Base-by-base conservation (phyloP, 805 yeast genomes). In the Candida broadrunensis region DNA sequence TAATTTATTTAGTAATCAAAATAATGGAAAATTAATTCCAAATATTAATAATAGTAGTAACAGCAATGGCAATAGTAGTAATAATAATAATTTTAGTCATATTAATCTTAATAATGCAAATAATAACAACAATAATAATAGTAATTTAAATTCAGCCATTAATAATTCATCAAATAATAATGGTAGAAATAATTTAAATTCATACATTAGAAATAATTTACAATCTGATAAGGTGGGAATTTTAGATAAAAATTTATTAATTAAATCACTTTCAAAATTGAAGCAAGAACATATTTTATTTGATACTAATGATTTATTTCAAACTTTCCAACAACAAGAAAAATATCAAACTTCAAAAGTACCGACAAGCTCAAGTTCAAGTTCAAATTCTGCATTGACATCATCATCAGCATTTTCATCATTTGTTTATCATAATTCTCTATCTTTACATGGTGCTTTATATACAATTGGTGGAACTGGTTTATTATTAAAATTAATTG, bases 401-500 rank as follows among this genome's bases (percentile, higher is more conserved):
- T 3, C 9, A 13, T 20, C 15, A 21, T 21, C 24, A 9, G 9
- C 36, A 15, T 33, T 21, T 38, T 21, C 39, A 26, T 11, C 38
- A 26, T 39, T 41, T 35, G 12, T 21, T 14, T 37, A 17, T 25
- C 70, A 65, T 40, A 43, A 52, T 13, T 45, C 64, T 4, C 41
- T 43, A 4, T 55, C 72, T 1, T 41, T 66, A 4, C 52, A 61
- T 38, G 57, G 51, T 32, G 57, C 64, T 1, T 47, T 77, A 3
- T 67, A 73, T 40, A 54, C 72, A 1, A 49, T 79, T 14, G 84
- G 86, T 2, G 84, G 87, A 0, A 51, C 77, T 1, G 69, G 77
- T 2, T 40, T 77, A 0, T 46, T 76, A 1, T 54, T 81, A 18
- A 58, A 69, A 33, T 41, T 78, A 14, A 55, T 80, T 1, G 86